These are phyloP conservation scores for Trichoderma koningii DNA, from an alignment of 2,329 filamentous ascomycete genomes.

Conservation along the genomic window DNA sequence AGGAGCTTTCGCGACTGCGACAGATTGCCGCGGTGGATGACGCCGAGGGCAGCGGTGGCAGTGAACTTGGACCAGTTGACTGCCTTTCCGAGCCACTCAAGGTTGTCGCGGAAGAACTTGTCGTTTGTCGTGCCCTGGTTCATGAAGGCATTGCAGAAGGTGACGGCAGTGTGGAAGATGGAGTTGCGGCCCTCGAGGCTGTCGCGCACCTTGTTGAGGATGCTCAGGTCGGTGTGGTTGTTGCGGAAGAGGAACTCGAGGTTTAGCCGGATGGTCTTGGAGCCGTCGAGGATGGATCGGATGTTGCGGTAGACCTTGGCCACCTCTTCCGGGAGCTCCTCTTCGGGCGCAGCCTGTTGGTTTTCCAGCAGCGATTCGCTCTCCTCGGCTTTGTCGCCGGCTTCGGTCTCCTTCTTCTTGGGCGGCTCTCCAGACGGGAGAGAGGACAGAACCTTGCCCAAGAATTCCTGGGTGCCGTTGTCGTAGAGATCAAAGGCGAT, in stretches of 20 bases:
- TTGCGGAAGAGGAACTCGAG: slow-evolving; percentile 95
- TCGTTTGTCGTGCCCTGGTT: slow-evolving; percentile 97
- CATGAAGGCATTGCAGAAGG: slow-evolving; percentile 98
- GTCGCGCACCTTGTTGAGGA: slow-evolving; percentile 94
- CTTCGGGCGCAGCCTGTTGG: slow-evolving; percentile 58
- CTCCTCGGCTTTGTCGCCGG: slow-evolving; percentile 49
- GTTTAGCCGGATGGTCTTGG: slow-evolving; percentile 91
- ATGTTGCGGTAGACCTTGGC: slow-evolving; percentile 64
- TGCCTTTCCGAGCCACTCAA: slow-evolving; percentile 97
- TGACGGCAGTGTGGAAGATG: slow-evolving; percentile 97
- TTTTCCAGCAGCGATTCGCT: slow-evolving; percentile 52
- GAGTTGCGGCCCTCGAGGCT: slow-evolving; percentile 95
- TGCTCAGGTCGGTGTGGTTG: slow-evolving; percentile 87
- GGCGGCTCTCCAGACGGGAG: slow-evolving; percentile 60
- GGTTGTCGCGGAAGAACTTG: slow-evolving; percentile 96
- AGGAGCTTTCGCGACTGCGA: slow-evolving; percentile 90
- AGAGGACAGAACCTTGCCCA: slow-evolving; percentile 83
- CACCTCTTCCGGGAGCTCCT: slow-evolving; percentile 53
- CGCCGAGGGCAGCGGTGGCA: slow-evolving; percentile 90
- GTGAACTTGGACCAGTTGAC: slow-evolving; percentile 99
- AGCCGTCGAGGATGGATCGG: slow-evolving; percentile 75
- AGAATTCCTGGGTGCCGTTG: slow-evolving; percentile 96
- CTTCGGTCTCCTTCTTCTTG: slow-evolving; percentile 46
- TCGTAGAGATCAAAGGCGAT: slow-evolving; percentile 98
- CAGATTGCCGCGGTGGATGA: slow-evolving; percentile 94